Base-by-base conservation (phyloP, 2,329 filamentous ascomycete species). In the Plectosphaerella plurivora region DNA sequence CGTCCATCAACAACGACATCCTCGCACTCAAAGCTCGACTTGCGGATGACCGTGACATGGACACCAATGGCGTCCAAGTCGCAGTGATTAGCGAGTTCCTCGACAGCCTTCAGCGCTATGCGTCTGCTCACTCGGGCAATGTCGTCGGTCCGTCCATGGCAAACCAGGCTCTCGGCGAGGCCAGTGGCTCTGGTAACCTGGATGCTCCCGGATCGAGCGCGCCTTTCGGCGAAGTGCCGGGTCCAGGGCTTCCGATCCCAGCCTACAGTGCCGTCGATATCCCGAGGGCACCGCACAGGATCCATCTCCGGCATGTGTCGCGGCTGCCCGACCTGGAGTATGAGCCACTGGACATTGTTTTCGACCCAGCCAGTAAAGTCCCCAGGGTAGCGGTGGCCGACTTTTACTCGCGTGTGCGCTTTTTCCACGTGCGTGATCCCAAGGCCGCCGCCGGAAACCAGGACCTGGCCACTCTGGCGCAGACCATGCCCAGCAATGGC, bases 321-420 rank as follows among this genome's bases (percentile, higher is more conserved):
- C 14, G 55, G 4, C 15, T 53, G 18, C 53, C 55, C 51, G 49
- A 51, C 7, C 44, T 57, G 1, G 55, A 51, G 22, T 55, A 51
- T 9, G 55, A 57, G 35, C 49, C 51, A 0, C 50, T 51, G 1
- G 51, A 53, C 12, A 35, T 57, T 14, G 49, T n/a, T 5, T 57
- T 57, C 44, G 45, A 49, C 41, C 44, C 55, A 3, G 24, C 16
- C 15, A n/a, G 4, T 16, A 25, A 37, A 3, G 48, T 50, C 28
- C 39, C 35, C 28, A 35, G 49, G 5, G 55, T 57, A 7, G 55
- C 55, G 2, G 51, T 55, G 14, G 47, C 51, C 11, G 53, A 33
- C 7, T 55, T 55, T 44, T 52, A 53, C 35, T 51, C 45, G 5
- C 49, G 53, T 12, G 41, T 57, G 4, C 36, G 28, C 9, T 36